phyloP scores from a whole-genome alignment of 805 yeast species.

The Kluyveromyces lactis region DNA sequence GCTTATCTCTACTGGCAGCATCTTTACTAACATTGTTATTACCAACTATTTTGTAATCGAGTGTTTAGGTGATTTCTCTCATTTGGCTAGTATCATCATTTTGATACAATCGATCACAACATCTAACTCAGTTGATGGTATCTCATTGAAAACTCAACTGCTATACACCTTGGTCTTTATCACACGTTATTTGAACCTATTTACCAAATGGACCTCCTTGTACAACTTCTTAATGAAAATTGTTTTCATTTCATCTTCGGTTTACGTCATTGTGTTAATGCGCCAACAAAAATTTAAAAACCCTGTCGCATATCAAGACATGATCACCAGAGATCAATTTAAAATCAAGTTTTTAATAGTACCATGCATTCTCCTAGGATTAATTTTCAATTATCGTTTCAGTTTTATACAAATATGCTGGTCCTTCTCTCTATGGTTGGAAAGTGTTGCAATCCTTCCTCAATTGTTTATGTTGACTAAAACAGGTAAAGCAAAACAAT shows the following conservation, averaged over 20 bases:
- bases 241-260: conserved; percentile 66
- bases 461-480: conserved; percentile 86
- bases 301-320: conserved; percentile 43
- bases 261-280: conserved; percentile 70
- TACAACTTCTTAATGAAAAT: conserved; percentile 80
- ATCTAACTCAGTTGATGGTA: conserved; percentile 66
- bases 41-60: not conserved
- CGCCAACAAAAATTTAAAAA: conserved; percentile 34
- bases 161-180: conserved; percentile 67
- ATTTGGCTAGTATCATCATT: conserved; percentile 69
- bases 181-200: conserved; percentile 62
- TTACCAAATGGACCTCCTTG: conserved; percentile 44
- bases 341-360: conserved; percentile 61
- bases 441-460: conserved; percentile 84
- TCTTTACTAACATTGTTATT: not conserved
- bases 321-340: conserved; percentile 65
- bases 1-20: too few relatives aligned
- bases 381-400: conserved; percentile 62
- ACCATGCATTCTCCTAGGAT: conserved; percentile 48
- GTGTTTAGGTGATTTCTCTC: conserved; percentile 65
- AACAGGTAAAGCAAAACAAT: conserved; percentile 77
- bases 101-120: conserved; percentile 61
- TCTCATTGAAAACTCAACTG: conserved; percentile 82
- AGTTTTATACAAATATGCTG: conserved; percentile 59
- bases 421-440: conserved; percentile 91